Percentiles rank a stretch among this genome's conserved stretches.
Conservation (phyloP, 179 eudicot species). For the Carnegiea gigantea region DNA sequence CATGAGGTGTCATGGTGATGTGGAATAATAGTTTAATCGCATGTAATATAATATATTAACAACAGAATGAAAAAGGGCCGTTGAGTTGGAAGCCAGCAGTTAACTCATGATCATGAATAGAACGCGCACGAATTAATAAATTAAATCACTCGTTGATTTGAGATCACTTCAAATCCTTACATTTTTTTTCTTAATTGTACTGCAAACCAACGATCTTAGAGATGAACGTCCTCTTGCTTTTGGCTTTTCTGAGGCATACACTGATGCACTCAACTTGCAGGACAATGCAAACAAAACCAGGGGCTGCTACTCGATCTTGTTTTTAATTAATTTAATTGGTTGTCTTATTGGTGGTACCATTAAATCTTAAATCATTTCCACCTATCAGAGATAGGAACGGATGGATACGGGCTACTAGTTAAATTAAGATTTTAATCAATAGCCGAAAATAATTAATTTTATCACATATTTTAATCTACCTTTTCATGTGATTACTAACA, state of each 20-base stretch:
- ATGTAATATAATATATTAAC: constrained; percentile 38
- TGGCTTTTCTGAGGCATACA: background rate
- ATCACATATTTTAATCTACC: no score
- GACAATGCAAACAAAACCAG: constrained; percentile 30
- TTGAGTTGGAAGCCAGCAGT: constrained; percentile 16
- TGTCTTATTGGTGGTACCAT: background rate
- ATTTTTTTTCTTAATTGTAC: constrained; percentile 1
- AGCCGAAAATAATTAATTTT: no score
- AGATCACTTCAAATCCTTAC: constrained; percentile 26
- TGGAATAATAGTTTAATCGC: constrained; percentile 13
- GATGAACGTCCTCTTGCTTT: constrained; percentile 33
- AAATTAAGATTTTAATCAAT: no score
- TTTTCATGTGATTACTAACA: no score
- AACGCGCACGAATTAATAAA: background rate
- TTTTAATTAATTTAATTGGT: background rate
- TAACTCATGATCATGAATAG: background rate
- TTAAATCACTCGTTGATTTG: background rate
- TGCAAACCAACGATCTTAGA: constrained; percentile 18
- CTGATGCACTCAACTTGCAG: constrained; percentile 14
- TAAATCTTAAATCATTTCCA: background rate
- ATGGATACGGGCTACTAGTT: no score
- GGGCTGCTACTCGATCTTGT: constrained; percentile 26
- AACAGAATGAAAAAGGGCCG: constrained; percentile 21
- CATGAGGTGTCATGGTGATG: constrained; percentile 33
- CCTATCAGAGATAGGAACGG: background rate